phyloP scores from a whole-genome alignment of 176 grass and related monocot genomes.

The Areca catechu region DNA sequence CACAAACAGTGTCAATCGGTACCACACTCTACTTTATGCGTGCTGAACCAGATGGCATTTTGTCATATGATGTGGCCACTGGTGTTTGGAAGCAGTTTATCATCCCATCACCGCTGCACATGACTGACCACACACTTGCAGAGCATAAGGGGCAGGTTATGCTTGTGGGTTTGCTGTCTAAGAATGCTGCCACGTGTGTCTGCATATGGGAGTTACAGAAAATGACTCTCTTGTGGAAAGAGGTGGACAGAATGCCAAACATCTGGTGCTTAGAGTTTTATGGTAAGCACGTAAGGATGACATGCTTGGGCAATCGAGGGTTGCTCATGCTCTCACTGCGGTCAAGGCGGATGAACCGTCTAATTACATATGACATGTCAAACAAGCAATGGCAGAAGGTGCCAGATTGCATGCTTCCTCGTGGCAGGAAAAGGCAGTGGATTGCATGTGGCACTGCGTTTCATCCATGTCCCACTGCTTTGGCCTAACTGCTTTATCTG shows the following conservation, averaged over 20 bases:
- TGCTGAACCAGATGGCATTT: slow-evolving; percentile 84
- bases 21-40: slow-evolving; percentile 89
- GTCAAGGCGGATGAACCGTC: slow-evolving; percentile 68
- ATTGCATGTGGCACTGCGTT: slow-evolving; percentile 84
- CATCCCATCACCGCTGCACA: slow-evolving; percentile 71
- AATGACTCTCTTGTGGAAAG: slow-evolving; percentile 99
- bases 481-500: slow-evolving; percentile 35
- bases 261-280: slow-evolving; percentile 98
- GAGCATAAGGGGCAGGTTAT: slow-evolving; percentile 75
- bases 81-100: slow-evolving; percentile 76
- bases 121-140: slow-evolving; percentile 73
- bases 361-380: slow-evolving; percentile 60
- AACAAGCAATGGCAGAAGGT: slow-evolving; percentile 88
- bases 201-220: slow-evolving; percentile 98
- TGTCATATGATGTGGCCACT: slow-evolving; percentile 67
- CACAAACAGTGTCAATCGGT: slow-evolving; percentile 63
- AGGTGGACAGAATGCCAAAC: slow-evolving; percentile 99
- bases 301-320: slow-evolving; percentile 86
- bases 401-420: slow-evolving; percentile 61
- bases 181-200: slow-evolving; percentile 88
- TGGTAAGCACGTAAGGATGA: slow-evolving; percentile 96
- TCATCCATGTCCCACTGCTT: slow-evolving; percentile 57
- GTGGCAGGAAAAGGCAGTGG: slow-evolving; percentile 62
- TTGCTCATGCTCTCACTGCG: slow-evolving; percentile 96
- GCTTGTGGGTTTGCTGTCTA: slow-evolving; percentile 85